Base-by-base conservation (phyloP, 768 basidiomycete species). In the Russula earlei region DNA sequence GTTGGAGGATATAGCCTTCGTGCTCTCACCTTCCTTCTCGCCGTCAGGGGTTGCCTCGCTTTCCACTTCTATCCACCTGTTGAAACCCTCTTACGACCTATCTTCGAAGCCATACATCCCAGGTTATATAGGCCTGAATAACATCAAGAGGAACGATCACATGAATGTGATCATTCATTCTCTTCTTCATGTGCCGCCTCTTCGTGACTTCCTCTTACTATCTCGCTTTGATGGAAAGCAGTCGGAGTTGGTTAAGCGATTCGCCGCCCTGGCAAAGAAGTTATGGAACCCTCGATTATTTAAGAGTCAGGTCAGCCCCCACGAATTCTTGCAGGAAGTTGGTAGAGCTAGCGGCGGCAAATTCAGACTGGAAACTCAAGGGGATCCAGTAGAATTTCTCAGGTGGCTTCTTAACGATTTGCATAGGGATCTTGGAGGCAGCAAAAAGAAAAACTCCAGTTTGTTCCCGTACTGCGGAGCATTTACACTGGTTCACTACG, bases 271-370 rank as follows among this genome's bases (percentile, higher is more conserved):
- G 19, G 85, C 91, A 2, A 91, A 91, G 70, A 93, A 98, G 71
- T 67, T 97, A 37, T 99, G 96, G 96, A 98, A 96, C 70, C 91
- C 94, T 9, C 77, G 85, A 49, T 72, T 95, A 54, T 99, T 99
- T 81, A 99, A 99, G 70, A 86, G 88, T 58, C 96, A 99, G 77
- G 93, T 97, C 63, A 90, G 86, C 63, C 96, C 96, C n/a, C 96
- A 99, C 68, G 96, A 99, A 68, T 93, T 98, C 68, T 72, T 99
- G 54, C 96, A 99, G 70, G 96, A 98, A 71, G 94, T 98, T 53
- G 85, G 87, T 63, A 79, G 91, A 61, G 85, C 87, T 47, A 94
- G 91, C 65, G 79, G 74, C 44, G 93, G 91, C 15, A 92, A 91
- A 72, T 98, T 94, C 72, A 84, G 90, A 59, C 76, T 97, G 62